A percentile compares a stretch with the other conserved stretches of the same genome.
phyloP scores from a whole-genome alignment of 805 yeast genomes.

The Pichia membranifaciens region DNA sequence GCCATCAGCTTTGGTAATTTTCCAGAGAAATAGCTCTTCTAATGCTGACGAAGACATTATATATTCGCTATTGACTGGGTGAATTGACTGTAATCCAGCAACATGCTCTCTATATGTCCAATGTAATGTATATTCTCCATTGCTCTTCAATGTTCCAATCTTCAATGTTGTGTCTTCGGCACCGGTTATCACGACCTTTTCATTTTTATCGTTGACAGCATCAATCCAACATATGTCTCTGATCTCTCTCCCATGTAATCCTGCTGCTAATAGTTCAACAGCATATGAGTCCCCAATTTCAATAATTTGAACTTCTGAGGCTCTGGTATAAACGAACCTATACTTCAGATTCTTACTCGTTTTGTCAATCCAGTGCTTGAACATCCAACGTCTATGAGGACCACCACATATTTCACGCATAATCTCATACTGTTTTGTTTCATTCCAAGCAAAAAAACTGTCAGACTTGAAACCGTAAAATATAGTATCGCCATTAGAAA shows the following conservation, averaged over 20 bases:
- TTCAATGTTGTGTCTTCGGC: conserved; percentile 84
- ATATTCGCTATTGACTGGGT: conserved; percentile 47
- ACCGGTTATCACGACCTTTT: conserved; percentile 58
- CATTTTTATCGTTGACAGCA: conserved; percentile 20
- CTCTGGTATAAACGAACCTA: conserved; percentile 54
- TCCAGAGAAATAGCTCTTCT: conserved; percentile 87
- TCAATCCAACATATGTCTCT: conserved; percentile 60
- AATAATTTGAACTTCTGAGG: conserved; percentile 42
- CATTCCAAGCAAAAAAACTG: conserved; percentile 76
- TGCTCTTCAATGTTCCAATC: conserved; percentile 37
- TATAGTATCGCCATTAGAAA: conserved; percentile 39
- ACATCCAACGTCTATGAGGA: conserved; percentile 78
- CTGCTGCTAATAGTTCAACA: conserved; percentile 40
- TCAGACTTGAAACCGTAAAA: conserved; percentile 81
- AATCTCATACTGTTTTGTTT: conserved; percentile 65
- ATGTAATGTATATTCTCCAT: conserved; percentile 41
- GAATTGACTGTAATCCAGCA: conserved; percentile 78
- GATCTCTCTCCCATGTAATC: conserved; percentile 90
- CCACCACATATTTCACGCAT: conserved; percentile 81
- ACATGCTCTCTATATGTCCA: conserved; percentile 77
- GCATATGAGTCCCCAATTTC: conserved; percentile 21
- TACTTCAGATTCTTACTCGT: conserved; percentile 24
- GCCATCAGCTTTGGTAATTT: conserved; percentile 26
- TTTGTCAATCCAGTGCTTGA: conserved; percentile 26
- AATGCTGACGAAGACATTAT: conserved; percentile 66